phyloP scores from a whole-genome alignment of 371 early-diverging fungal genomes.

The Mortierella sp. region DNA sequence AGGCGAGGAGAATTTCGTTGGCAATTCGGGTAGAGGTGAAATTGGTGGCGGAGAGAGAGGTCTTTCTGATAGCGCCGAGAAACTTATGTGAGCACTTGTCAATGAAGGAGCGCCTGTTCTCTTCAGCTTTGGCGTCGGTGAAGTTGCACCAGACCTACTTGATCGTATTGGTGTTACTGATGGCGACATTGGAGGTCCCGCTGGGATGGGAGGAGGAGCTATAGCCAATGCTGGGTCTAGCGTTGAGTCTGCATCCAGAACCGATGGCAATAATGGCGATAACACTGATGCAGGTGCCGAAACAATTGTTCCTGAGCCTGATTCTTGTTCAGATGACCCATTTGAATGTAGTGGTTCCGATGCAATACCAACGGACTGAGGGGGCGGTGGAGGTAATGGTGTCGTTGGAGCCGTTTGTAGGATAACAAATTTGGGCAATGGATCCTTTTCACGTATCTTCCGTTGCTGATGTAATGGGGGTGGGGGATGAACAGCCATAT shows the following conservation, averaged over 20 bases:
- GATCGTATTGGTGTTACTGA: slow-evolving; percentile 2
- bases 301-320: not conserved
- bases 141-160: not conserved
- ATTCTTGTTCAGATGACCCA: not conserved
- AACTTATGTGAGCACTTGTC: slow-evolving; percentile 1
- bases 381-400: slow-evolving; percentile 32
- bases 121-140: slow-evolving; percentile 1
- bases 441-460: slow-evolving; percentile 7
- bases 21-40: slow-evolving; percentile 2
- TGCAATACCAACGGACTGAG: not conserved
- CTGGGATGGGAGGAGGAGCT: not conserved
- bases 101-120: slow-evolving; percentile 9
- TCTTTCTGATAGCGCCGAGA: slow-evolving; percentile 3
- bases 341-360: not conserved
- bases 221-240: not conserved
- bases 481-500: not conserved
- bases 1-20: slow-evolving; percentile 1
- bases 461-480: not conserved
- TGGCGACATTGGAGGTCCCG: not conserved
- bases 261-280: not conserved
- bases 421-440: slow-evolving; percentile 7
- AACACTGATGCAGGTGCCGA: slow-evolving; percentile 4
- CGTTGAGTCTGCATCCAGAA: too few species aligned
- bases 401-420: slow-evolving; percentile 17
- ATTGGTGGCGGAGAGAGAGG: slow-evolving; percentile 25